phyloP scores from a whole-genome alignment of 768 basidiomycete genomes.

The Podaxis carcinomalis region DNA sequence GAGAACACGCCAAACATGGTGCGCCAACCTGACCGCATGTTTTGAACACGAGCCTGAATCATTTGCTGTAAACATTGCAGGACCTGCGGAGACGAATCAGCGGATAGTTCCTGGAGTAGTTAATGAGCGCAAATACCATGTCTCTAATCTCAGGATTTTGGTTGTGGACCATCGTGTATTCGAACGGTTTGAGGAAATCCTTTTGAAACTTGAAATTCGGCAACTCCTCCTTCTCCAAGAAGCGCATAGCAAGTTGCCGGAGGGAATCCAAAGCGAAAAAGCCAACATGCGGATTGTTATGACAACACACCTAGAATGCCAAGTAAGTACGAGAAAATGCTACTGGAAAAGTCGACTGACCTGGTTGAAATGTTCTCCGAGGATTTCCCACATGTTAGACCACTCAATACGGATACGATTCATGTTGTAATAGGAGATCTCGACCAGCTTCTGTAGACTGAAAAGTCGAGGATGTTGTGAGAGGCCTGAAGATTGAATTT shows the following conservation, averaged over 20 bases:
- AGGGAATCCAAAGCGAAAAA: conserved; percentile 97
- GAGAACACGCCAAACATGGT: conserved; percentile 99
- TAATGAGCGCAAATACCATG: conserved; percentile 55
- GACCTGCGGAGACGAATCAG: conserved; percentile 46
- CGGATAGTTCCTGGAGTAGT: not conserved
- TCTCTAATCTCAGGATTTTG: conserved; percentile 93
- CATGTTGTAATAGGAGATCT: conserved; percentile 99
- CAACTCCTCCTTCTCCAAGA: conserved; percentile 97
- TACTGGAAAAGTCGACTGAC: conserved; percentile 35
- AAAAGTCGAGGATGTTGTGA: conserved; percentile 94
- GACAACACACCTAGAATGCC: conserved; percentile 82
- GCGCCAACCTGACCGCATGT: conserved; percentile 97
- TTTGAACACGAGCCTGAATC: conserved; percentile 92
- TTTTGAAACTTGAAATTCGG: conserved; percentile 99
- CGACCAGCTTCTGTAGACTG: conserved; percentile 96
- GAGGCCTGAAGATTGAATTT: conserved; percentile 94
- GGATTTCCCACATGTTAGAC: conserved; percentile 96
- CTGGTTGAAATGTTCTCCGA: conserved; percentile 98
- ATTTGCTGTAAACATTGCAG: conserved; percentile 98
- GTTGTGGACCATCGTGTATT: conserved; percentile 97
- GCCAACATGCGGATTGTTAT: conserved; percentile 93
- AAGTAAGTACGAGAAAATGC: conserved; percentile 6
- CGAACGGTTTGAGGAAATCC: conserved; percentile 97
- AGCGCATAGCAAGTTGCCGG: conserved; percentile 95
- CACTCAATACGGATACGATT: conserved; percentile 95